Base-by-base conservation (phyloP, 2,329 filamentous ascomycete genomes). In the Hypoxylon sp. region DNA sequence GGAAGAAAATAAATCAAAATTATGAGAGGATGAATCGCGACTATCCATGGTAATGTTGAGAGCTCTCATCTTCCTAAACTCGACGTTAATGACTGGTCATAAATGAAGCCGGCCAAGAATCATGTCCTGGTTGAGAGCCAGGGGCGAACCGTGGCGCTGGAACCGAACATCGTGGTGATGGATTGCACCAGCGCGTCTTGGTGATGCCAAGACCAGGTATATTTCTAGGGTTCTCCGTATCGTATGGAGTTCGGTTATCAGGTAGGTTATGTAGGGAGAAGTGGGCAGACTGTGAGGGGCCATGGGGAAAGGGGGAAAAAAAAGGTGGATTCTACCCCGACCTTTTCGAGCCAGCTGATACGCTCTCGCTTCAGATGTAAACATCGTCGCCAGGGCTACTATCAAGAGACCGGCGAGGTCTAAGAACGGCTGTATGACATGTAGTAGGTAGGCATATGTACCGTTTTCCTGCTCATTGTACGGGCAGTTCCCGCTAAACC, bases 371-470 rank as follows among this genome's bases (percentile, higher is more conserved):
- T 59, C 55, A 47, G 54, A 53, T 44, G 52, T 63, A 39, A 22
- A 32, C 34, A 54, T 57, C 56, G 39, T 55, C 52, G 37, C n/a
- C n/a, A n/a, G n/a, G n/a, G n/a, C n/a, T n/a, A n/a, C 52, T 32
- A 39, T 50, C 37, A 46, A 44, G 30, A 64, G 52, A 39, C 43
- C 58, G 37, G 67, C 62, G 19, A 70, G 75, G 50, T 77, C 74
- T 32, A 74, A 78, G 67, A 77, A 79, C 15, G 80, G 80, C 59
- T 83, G 81, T 74, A 75, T 83, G 72, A 83, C 80, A 26, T 84
- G 81, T 73, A 79, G 81, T 73, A 79, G 79, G 78, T 80, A 73
- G 43, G 76, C 75, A 19, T 41, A 41, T 19, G 17, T 41, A 50
- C 7, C 15, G 7, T 20, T 17, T 32, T 32, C 46, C 20, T 2